Base-by-base conservation (phyloP, 805 yeast genomes). In the Vanderwaltozyma yarrowii region DNA sequence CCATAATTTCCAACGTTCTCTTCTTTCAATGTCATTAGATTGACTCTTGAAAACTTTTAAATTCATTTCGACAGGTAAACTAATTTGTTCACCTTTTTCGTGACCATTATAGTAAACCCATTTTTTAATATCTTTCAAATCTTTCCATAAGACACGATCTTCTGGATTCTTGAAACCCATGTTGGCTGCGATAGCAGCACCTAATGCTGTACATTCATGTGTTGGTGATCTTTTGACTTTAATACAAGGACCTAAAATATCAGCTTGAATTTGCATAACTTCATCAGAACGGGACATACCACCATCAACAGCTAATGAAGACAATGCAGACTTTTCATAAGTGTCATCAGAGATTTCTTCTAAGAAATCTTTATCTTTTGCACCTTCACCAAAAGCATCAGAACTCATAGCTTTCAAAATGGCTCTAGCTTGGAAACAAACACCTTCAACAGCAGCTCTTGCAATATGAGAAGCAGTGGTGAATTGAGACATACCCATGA, bases 101-200 rank as follows among this genome's bases (percentile, higher is more conserved):
- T 43, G 53, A 15, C 97, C 97, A 58, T 96, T 96, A 66, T 81
- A 88, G 65, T 86, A 86, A 30, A 92, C 96, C 60, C 86, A 87
- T 44, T 95, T 88, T 62, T 78, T 66, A 32, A 83, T 81, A 42
- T 87, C 95, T 37, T 73, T 79, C 44, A 87, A 64, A 47, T 76
- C 74, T 40, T 69, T 69, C 95, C 96, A 88, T 33, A 86, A 60
- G 32, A 67, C 64, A 40, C 83, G 71, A 16, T 76, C 74, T 18
- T 66, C 61, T 12, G 76, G 64, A 13, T 74, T 65, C 39, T 62
- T 51, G 37, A 53, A 51, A 6, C 67, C 76, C 51, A 87, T 65
- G 11, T 96, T 95, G 3, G 97, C 95, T 21, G 96, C 96, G 47
- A 89, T 82, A 4, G 96, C 96, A 7, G 95, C 95, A 21, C 97